Conservation (phyloP, 225 moss, liverwort and hornwort species). For the Anthoceros angustus region DNA sequence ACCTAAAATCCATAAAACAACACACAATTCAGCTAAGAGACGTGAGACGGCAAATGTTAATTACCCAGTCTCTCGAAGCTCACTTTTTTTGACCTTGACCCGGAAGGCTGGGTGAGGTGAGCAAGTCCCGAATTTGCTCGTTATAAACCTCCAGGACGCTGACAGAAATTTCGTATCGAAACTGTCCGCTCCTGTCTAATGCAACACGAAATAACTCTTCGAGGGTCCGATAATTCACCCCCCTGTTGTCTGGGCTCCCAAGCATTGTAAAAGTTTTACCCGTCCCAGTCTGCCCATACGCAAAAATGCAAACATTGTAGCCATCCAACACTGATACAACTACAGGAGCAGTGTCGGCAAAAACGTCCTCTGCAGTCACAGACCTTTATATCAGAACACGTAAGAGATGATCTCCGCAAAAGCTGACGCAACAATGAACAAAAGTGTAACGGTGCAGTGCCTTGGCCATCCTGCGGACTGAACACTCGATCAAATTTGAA, state of each 20-base stretch:
- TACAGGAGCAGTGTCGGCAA: conserved; percentile 77
- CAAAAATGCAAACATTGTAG: conserved; percentile 86
- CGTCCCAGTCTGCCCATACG: conserved; percentile 87
- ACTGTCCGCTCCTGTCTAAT: conserved; percentile 36
- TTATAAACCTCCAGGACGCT: conserved; percentile 91
- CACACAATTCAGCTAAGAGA: no score
- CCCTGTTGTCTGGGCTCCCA: conserved; percentile 53
- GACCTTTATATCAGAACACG: background rate
- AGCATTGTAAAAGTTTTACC: conserved; percentile 97
- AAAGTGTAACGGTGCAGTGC: conserved; percentile 16
- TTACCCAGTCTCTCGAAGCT: conserved; percentile 9
- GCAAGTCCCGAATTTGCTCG: conserved; percentile 89
- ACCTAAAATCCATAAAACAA: conserved; percentile 20
- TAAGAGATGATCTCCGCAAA: background rate
- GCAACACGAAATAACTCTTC: conserved; percentile 81
- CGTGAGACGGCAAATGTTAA: background rate
- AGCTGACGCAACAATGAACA: background rate
- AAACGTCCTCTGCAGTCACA: conserved; percentile 44
- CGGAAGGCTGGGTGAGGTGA: conserved; percentile 33
- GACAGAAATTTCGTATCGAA: conserved; percentile 47
- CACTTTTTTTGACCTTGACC: conserved; percentile 69
- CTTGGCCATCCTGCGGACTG: conserved; percentile 77
- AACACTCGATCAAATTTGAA: conserved; percentile 95
- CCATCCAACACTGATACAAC: conserved; percentile 86
- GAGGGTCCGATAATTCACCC: conserved; percentile 81